Base-by-base conservation (phyloP, 371 early-diverging fungal genomes). In the Fennellomyces sp. region DNA sequence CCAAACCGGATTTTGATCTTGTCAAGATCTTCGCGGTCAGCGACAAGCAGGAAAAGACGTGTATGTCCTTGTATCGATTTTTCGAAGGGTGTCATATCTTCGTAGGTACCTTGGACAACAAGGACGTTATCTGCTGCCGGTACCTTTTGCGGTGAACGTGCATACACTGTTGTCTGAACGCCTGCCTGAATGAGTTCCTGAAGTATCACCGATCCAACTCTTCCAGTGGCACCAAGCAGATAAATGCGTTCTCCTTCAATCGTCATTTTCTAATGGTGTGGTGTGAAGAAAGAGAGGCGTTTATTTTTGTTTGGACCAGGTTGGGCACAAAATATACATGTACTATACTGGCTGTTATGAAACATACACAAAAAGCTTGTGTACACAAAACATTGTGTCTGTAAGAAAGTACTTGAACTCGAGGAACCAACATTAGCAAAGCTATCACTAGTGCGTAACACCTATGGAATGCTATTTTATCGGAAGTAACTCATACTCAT, bases 191-290 rank as follows among this genome's bases (percentile, higher is more conserved):
- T 19, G 1, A 72, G 58, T 15, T 65, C 66, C 23, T 36, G 35
- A 0, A 65, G 61, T 13, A 53, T 26, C 8, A 51, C 58, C 4
- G 25, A 21, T 15, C 72, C 76, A 52, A 75, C 47, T 11, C 65
- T 49, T n/a, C 73, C 76, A 27, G 76, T 70, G 17, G 59, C 73
- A 11, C 76, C 73, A 15, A 72, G n/a, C 12, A 75, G 25, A 29
- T 64, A 72, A 2, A 72, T 47, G 5, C 60, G 56, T 27, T 67
- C 68, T 21, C 36, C 23, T 21, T 58, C 45, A 21, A 45, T 1
- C 10, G 45, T 45, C 45, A 45, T 45, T 45, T 33, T 33, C 13
- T 33, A 8, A 8, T 33, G 6, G 8, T 33, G 6, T 33, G 6
- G 13, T 33, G 35, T 33, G 35, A 33, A 13, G 35, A 33, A 33